phyloP scores from a whole-genome alignment of 2,329 filamentous ascomycete species.

The Zopfia rhizophila region DNA sequence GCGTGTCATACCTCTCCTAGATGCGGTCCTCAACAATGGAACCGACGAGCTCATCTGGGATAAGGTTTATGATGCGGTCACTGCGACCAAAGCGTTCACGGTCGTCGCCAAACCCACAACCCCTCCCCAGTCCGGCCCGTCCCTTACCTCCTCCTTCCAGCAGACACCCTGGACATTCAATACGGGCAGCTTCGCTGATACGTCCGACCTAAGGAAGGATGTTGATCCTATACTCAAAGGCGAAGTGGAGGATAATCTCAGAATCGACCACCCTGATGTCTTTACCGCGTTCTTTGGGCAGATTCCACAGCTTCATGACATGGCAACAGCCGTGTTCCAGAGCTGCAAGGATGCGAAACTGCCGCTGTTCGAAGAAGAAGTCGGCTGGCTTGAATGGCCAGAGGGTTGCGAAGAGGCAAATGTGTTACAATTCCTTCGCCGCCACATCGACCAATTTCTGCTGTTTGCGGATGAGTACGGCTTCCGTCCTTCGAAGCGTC shows the following conservation, averaged over 20 bases:
- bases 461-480: conserved; percentile 15
- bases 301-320: conserved; percentile 15
- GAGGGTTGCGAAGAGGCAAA: conserved; percentile 32
- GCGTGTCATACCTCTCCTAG: conserved; percentile 30
- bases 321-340: conserved; percentile 12
- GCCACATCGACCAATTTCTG: conserved; percentile 17
- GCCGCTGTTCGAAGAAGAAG: conserved; percentile 16
- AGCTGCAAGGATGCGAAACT: conserved; percentile 11
- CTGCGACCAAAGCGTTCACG: conserved; percentile 19
- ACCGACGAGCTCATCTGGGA: conserved; percentile 26
- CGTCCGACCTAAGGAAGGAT: conserved; percentile 2
- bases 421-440: conserved; percentile 29
- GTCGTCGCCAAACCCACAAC: conserved; percentile 8
- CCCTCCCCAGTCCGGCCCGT: conserved; percentile 27
- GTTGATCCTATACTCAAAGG: too few relatives aligned
- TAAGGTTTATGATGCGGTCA: conserved; percentile 25
- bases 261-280: too few relatives aligned
- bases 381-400: conserved; percentile 42
- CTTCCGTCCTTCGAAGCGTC: conserved; percentile 16
- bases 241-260: too few relatives aligned
- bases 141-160: conserved; percentile 14
- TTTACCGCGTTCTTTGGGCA: conserved; percentile 18
- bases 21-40: conserved; percentile 11
- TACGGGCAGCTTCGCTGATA: conserved; percentile 14
- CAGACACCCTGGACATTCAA: conserved; percentile 14